Percentiles rank a stretch among this genome's conserved stretches.
Conservation (phyloP, 495 filamentous ascomycete species). For the Xylaria bambusicola region DNA sequence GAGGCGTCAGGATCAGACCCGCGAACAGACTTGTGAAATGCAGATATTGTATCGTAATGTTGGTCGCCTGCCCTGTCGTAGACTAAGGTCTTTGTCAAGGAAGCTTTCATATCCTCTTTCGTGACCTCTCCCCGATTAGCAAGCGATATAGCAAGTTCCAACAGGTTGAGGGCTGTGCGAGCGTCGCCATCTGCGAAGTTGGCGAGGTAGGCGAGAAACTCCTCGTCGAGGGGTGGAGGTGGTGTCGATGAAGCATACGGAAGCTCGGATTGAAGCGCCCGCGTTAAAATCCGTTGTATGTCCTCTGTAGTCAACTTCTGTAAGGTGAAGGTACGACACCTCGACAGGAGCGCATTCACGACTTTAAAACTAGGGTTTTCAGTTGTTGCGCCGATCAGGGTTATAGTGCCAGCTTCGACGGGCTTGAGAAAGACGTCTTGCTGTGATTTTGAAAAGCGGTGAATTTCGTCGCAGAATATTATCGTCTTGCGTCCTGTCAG, state of each 20-base stretch:
- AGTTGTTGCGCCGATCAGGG: slow-evolving; percentile 92
- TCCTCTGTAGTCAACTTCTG: slow-evolving; percentile 70
- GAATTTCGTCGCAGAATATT: slow-evolving; percentile 97
- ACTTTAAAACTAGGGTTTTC: slow-evolving; percentile 98
- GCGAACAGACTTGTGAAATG: slow-evolving; percentile 93
- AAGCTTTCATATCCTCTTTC: slow-evolving; percentile 70
- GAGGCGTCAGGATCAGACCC: slow-evolving; percentile 84
- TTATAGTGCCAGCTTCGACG: slow-evolving; percentile 88
- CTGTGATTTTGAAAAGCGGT: slow-evolving; percentile 89
- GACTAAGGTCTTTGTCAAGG: slow-evolving; percentile 85
- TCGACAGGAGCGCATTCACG: slow-evolving; percentile 80
- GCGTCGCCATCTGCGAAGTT: slow-evolving; percentile 90
- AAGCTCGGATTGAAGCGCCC: slow-evolving; percentile 68
- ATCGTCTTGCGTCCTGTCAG: slow-evolving; percentile 90
- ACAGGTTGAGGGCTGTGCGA: slow-evolving; percentile 85
- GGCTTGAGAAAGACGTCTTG: slow-evolving; percentile 95
- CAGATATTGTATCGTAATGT: slow-evolving; percentile 94
- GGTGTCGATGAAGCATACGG: slow-evolving; percentile 29
- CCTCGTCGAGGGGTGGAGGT: slow-evolving; percentile 69
- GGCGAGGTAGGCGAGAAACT: slow-evolving; percentile 77
- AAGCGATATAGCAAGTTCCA: slow-evolving; percentile 77
- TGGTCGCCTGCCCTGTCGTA: slow-evolving; percentile 95
- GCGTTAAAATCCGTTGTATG: slow-evolving; percentile 68
- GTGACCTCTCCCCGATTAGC: slow-evolving; percentile 42
- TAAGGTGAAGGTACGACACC: slow-evolving; percentile 89